Base-by-base conservation (phyloP, 2,329 filamentous ascomycete species). In the Stagonosporopsis cucurbitacearum region DNA sequence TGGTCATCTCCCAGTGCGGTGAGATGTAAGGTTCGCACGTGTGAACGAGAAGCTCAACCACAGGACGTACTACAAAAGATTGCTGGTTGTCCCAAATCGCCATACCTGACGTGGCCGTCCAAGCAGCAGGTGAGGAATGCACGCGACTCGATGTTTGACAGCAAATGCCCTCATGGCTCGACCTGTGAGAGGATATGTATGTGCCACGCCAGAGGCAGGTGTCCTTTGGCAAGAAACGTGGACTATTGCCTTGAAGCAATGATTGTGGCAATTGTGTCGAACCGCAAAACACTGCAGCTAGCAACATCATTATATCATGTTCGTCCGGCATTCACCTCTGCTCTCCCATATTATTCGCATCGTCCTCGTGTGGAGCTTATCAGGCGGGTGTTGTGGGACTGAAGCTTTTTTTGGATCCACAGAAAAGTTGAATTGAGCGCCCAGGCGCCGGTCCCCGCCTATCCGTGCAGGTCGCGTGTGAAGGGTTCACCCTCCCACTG, bases 1-100 rank as follows among this genome's bases (percentile, higher is more conserved):
- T 98, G 2, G 84, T 87, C 13, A 88, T 99, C 69, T 82, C 87
- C 9, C 88, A 96, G 79, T 97, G 94, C 71, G 95, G 95, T 26
- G 92, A 98, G 83, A 96, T 98, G 92, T 98, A 61, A 72, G 19
- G n/a, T 4, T 22, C 25, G 28, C n/a, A 17, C 15, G 11, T 13
- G 8, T n/a, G 26, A 20, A 32, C 15, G n/a, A 19, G 23, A 7
- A 11, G 19, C 12, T 15, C n/a, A 26, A 11, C n/a, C n/a, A n/a
- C n/a, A n/a, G n/a, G 25, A 28, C 23, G 6, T 5, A 42, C 17
- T 2, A 19, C 6, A 26, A 7, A 22, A 15, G 13, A 2, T 28
- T 41, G 39, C 23, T 26, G 15, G 6, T 41, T 6, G 22, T 41
- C 15, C 15, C 23, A 15, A 32, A 11, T 17, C n/a, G 22, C 9